phyloP scores from a whole-genome alignment of 164 flowering plant genomes.

The Umbellularia californica region DNA sequence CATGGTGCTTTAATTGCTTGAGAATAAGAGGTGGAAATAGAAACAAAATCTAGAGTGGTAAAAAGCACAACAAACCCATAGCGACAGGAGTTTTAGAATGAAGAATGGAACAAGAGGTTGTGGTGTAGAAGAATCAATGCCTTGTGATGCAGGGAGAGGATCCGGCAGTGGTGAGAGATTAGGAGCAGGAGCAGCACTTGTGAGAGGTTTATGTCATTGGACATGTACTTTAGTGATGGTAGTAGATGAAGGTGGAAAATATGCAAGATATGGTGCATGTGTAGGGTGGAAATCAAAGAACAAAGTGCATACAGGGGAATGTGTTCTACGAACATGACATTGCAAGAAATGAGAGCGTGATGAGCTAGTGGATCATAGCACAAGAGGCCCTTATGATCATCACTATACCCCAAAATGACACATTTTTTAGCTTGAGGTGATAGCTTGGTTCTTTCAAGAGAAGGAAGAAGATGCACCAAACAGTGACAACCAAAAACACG shows the following conservation, averaged over 20 bases:
- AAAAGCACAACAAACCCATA: neutral
- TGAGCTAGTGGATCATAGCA: neutral
- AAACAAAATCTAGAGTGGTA: neutral
- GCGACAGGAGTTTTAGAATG: neutral
- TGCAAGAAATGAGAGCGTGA: neutral
- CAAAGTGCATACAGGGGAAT: neutral
- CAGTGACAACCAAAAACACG: too few relatives aligned
- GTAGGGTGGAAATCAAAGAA: neutral
- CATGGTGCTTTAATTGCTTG: neutral
- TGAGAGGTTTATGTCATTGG: neutral
- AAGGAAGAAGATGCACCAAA: too few relatives aligned
- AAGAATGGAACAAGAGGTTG: neutral
- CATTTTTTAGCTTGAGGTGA: too few relatives aligned
- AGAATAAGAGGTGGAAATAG: neutral
- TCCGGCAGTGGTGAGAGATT: neutral
- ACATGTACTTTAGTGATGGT: neutral
- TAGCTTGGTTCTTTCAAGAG: too few relatives aligned
- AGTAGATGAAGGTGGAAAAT: neutral
- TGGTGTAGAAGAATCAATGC: too few relatives aligned
- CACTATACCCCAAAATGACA: neutral
- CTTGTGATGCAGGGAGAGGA: neutral
- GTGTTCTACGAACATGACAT: neutral
- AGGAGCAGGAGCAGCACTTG: neutral
- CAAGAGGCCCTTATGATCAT: neutral
- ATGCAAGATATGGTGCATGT: neutral